phyloP scores from a whole-genome alignment of 2,329 filamentous ascomycete genomes.

The Emergomyces africanus region DNA sequence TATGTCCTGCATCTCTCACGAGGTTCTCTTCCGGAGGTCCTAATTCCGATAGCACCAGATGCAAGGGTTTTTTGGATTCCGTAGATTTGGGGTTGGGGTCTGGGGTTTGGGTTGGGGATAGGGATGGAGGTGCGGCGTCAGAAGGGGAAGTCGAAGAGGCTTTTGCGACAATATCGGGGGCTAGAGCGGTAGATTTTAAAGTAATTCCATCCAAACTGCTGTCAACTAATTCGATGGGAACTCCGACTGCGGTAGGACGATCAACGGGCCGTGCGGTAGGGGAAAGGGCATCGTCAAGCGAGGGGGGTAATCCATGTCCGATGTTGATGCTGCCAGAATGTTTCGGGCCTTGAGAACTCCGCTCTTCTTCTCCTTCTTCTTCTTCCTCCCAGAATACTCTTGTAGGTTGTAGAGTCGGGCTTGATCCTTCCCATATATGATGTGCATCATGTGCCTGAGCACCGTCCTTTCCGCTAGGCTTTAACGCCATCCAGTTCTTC shows the following conservation, averaged over 20 bases:
- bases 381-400: conserved; percentile 30
- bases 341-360: conserved; percentile 10
- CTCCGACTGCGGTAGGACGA: conserved; percentile 17
- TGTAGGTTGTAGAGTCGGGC: conserved; percentile 26
- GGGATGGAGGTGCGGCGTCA: conserved; percentile 13
- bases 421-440: conserved; percentile 34
- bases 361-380: conserved; percentile 18
- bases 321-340: conserved; percentile 19
- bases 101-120: conserved; percentile 1
- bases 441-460: conserved; percentile 6
- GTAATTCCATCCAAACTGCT: conserved; percentile 35
- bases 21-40: conserved; percentile 28
- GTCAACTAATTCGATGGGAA: conserved; percentile 35
- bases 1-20: conserved; percentile 31
- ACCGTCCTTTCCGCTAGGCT: not conserved
- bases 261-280: conserved; percentile 24
- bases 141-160: conserved; percentile 26
- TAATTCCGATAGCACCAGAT: conserved; percentile 20
- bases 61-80: conserved; percentile 3
- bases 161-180: conserved; percentile 30
- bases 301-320: conserved; percentile 18
- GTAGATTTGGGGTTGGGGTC: conserved; percentile 19
- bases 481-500: not conserved
- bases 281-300: conserved; percentile 29
- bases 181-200: conserved; percentile 33